Conservation (phyloP, 192 early-diverging fungal species). For the Coemansia interrupta region DNA sequence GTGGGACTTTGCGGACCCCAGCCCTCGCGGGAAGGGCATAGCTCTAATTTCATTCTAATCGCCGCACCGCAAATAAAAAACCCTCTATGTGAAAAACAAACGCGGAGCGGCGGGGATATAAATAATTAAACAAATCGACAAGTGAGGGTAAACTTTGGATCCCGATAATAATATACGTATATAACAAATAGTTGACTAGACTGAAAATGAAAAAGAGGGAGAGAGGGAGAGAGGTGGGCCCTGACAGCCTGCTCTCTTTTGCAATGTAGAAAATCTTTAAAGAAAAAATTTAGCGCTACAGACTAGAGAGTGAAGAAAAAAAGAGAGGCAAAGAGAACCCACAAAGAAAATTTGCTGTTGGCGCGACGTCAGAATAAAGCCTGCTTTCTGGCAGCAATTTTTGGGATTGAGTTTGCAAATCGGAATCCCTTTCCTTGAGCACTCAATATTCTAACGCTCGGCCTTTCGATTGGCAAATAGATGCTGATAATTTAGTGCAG, state of each 20-base stretch:
- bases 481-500: too few species aligned
- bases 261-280: background rate
- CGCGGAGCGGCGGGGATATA: background rate
- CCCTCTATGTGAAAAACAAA: too few species aligned
- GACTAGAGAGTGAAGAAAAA: background rate
- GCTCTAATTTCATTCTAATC: background rate
- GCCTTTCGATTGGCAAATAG: too few species aligned
- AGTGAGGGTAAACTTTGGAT: background rate
- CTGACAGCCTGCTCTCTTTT: too few species aligned
- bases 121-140: background rate
- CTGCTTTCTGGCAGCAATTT: too few species aligned
- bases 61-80: background rate
- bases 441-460: too few species aligned
- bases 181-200: too few species aligned
- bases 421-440: too few species aligned
- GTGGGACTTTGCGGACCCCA: slow-evolving; percentile 50
- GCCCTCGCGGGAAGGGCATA: slow-evolving; percentile 45
- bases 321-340: background rate
- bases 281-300: background rate
- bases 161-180: too few species aligned
- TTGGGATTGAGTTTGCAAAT: too few species aligned
- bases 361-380: too few species aligned
- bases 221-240: too few species aligned
- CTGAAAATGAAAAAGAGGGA: background rate
- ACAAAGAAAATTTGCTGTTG: background rate